Percentiles rank a stretch among this genome's conserved stretches.
These are phyloP conservation scores for Tuber umbilicatum DNA, from an alignment of 495 filamentous ascomycete species.

Conservation along the genomic window DNA sequence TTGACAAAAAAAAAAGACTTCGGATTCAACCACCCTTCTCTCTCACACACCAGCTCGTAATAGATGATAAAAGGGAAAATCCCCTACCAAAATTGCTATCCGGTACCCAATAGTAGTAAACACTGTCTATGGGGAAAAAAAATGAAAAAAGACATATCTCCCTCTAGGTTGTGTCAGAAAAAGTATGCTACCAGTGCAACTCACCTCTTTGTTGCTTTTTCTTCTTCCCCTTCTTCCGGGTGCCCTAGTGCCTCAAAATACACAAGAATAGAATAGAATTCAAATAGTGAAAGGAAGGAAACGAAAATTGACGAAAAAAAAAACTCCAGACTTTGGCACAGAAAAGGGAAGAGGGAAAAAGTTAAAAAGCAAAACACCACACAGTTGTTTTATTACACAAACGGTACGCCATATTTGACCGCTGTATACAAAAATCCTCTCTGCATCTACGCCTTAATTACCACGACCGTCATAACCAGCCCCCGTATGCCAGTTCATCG, in stretches of 20 bases:
- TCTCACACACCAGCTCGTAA: background rate
- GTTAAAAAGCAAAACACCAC: constrained; percentile 20
- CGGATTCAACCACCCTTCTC: background rate
- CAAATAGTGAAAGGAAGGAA: background rate
- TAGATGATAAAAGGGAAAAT: background rate
- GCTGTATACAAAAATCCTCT: constrained; percentile 15
- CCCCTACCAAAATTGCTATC: background rate
- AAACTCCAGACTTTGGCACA: constrained; percentile 29
- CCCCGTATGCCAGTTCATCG: constrained; percentile 36
- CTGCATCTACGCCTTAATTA: constrained; percentile 16
- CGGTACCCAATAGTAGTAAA: constrained; percentile 2
- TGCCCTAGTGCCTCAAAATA: constrained; percentile 6
- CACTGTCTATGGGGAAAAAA: constrained; percentile 10
- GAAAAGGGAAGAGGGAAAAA: constrained; percentile 12
- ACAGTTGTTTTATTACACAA: constrained; percentile 32
- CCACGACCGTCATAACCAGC: constrained; percentile 32
- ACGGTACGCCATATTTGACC: constrained; percentile 4
- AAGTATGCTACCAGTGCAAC: constrained; percentile 17
- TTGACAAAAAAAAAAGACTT: background rate
- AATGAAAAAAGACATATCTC: constrained; percentile 21
- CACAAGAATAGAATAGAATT: constrained; percentile 9
- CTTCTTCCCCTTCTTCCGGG: background rate
- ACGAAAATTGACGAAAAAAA: constrained; percentile 11
- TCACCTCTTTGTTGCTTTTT: background rate
- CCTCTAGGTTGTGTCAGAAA: background rate